Conservation (phyloP, 176 grass and related monocot genomes). For the Cenchrus americanus region DNA sequence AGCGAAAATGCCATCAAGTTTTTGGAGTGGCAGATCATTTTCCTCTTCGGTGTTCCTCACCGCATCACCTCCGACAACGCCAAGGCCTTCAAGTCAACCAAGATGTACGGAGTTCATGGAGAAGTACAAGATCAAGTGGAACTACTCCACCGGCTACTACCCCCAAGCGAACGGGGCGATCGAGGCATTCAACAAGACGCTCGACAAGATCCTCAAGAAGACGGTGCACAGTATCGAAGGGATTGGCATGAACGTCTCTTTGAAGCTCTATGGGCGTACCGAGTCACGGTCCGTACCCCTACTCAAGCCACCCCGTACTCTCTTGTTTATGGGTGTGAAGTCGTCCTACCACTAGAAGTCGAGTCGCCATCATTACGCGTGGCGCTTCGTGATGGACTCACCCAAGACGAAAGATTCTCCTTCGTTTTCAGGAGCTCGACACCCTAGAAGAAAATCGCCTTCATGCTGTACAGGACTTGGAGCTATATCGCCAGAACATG, state of each 20-base stretch:
- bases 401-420: not conserved
- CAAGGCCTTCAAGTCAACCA: too few species aligned
- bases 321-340: not conserved
- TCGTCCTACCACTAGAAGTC: not conserved
- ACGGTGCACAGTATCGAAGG: not conserved
- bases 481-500: not conserved
- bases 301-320: not conserved
- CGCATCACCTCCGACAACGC: too few species aligned
- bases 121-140: conserved; percentile 3
- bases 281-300: not conserved
- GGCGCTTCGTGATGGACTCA: not conserved
- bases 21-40: too few species aligned
- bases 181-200: not conserved
- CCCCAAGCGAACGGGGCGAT: not conserved
- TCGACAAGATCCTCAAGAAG: not conserved
- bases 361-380: not conserved
- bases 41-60: too few species aligned
- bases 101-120: not conserved
- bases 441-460: not conserved
- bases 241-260: too few species aligned
- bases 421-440: not conserved
- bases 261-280: too few species aligned
- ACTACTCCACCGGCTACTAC: not conserved
- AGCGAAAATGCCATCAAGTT: too few species aligned
- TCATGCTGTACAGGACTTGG: not conserved